These are phyloP conservation scores for Suhomyces canberraensis DNA, from an alignment of 805 yeast species.

Conservation along the genomic window DNA sequence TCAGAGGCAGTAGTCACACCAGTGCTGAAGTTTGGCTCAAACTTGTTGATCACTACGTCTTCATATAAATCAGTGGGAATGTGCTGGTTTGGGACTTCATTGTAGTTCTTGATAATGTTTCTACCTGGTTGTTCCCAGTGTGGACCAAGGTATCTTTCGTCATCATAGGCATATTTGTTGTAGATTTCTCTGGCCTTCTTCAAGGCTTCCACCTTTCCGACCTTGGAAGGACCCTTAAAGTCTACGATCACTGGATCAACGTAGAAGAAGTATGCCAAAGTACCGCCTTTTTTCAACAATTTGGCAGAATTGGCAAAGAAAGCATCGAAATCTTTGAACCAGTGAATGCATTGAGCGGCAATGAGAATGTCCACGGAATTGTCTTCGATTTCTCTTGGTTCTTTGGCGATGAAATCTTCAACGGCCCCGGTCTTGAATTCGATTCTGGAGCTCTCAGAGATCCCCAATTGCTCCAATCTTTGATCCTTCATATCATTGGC, in stretches of 20 bases:
- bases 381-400: conserved; percentile 12
- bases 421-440: conserved; percentile 31
- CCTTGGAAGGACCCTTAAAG: conserved; percentile 18
- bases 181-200: conserved; percentile 25
- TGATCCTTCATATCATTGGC: conserved; percentile 31
- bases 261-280: conserved; percentile 42
- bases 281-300: conserved; percentile 39
- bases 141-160: conserved; percentile 50
- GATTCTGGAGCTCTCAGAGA: conserved; percentile 24
- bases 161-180: conserved; percentile 40
- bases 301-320: conserved; percentile 31
- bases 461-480: conserved; percentile 23
- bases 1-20: conserved; percentile 16
- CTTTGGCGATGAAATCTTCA: conserved; percentile 23
- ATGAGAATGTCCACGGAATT: conserved; percentile 35
- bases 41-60: conserved; percentile 32
- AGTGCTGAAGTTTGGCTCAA: conserved; percentile 16
- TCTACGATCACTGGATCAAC: conserved; percentile 37
- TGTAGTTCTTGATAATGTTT: conserved; percentile 42
- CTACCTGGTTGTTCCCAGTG: conserved; percentile 91
- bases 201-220: conserved; percentile 13
- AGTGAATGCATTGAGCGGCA: conserved; percentile 42
- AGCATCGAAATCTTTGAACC: conserved; percentile 36
- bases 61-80: conserved; percentile 42
- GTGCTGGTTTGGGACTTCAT: conserved; percentile 39